Conservation (phyloP, 768 basidiomycete genomes). For the Obba rivulosa region DNA sequence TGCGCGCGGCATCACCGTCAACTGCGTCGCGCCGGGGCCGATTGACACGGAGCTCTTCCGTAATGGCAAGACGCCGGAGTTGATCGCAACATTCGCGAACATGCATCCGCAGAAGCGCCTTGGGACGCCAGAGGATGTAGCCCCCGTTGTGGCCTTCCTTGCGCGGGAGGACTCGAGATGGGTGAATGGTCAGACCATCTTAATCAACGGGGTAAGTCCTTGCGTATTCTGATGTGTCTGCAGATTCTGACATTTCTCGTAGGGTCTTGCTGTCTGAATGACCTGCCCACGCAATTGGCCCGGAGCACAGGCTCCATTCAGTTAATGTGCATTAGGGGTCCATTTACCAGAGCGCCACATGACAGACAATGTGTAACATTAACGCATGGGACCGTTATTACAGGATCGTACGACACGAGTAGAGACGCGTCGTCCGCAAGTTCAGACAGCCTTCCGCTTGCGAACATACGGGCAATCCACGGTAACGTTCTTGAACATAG, state of each 20-base stretch:
- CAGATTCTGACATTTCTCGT: too few species aligned
- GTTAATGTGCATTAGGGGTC: too few species aligned
- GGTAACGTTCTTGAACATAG: slow-evolving; percentile 29
- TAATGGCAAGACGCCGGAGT: slow-evolving; percentile 42
- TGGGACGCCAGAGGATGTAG: slow-evolving; percentile 47
- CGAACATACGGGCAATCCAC: slow-evolving; percentile 30
- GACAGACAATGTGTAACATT: too few species aligned
- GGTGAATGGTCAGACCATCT: slow-evolving; percentile 55
- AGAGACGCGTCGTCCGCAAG: too few species aligned
- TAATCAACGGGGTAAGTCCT: slow-evolving; percentile 49
- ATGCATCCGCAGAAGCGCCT: slow-evolving; percentile 43
- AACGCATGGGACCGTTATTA: too few species aligned
- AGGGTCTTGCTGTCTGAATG: too few species aligned
- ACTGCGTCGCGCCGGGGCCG: slow-evolving; percentile 51
- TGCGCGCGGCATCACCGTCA: slow-evolving; percentile 46
- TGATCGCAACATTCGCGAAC: slow-evolving; percentile 40
- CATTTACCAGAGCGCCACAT: too few species aligned
- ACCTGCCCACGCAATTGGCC: too few species aligned
- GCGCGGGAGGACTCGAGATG: slow-evolving; percentile 48
- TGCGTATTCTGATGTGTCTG: too few species aligned
- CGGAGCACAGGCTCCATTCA: too few species aligned
- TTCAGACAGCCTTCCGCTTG: too few species aligned
- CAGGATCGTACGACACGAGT: too few species aligned
- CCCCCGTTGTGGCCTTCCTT: slow-evolving; percentile 47
- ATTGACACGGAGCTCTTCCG: slow-evolving; percentile 53